Evolutionary conservation across 176 grass and related monocot genomes (phyloP).

Genomic region (Oryza nivara): DNA sequence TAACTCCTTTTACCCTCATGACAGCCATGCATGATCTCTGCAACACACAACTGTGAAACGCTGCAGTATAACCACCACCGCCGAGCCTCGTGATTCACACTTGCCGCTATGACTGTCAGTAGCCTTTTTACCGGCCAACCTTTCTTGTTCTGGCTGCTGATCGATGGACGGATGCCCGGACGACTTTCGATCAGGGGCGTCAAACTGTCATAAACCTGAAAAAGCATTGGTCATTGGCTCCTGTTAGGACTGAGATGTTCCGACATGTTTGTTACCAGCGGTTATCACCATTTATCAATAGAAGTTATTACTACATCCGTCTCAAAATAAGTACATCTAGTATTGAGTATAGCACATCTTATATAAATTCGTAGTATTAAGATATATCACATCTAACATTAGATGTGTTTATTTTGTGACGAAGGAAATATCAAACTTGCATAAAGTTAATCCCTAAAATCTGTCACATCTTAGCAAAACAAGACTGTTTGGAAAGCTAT

Average conservation of each 20-base stretch:
- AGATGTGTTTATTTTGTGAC: too few relatives aligned
- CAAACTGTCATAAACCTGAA: background rate
- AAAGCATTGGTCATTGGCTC: background rate
- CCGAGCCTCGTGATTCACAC: background rate
- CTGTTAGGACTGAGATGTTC: background rate
- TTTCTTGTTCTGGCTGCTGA: background rate
- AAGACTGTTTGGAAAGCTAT: too few relatives aligned
- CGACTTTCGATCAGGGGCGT: background rate
- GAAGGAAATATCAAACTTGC: too few relatives aligned
- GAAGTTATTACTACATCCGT: too few relatives aligned
- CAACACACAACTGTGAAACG: background rate
- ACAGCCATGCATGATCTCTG: background rate
- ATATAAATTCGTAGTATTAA: too few relatives aligned
- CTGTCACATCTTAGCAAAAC: too few relatives aligned
- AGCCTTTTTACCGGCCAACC: slow-evolving; percentile 2
- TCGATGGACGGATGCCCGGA: background rate
- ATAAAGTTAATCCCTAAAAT: too few relatives aligned
- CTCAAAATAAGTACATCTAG: too few relatives aligned
- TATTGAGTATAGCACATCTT: too few relatives aligned
- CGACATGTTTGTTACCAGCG: too few relatives aligned
- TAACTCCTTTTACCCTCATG: background rate
- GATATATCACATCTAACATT: too few relatives aligned
- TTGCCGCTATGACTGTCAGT: slow-evolving; percentile 1
- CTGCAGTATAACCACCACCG: background rate
- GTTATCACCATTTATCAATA: too few relatives aligned